Conservation (phyloP, 306 rosid species). For the Pterocarpus santalinus region DNA sequence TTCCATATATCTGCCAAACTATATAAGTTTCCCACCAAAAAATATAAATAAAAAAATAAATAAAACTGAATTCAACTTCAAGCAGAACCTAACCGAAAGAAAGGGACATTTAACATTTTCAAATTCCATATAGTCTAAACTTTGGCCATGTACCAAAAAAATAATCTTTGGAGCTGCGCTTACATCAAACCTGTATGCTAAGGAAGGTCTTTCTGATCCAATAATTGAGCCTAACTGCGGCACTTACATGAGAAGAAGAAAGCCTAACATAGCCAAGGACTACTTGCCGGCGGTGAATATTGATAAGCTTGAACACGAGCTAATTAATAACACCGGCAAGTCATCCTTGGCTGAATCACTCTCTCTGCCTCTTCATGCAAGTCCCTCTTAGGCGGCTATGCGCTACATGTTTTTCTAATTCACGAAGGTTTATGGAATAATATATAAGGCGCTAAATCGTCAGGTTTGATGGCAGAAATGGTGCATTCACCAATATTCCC, state of each 20-base stretch:
- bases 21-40: background rate
- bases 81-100: slow-evolving; percentile 22
- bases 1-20: too few species aligned
- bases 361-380: slow-evolving; percentile 57
- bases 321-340: slow-evolving; percentile 50
- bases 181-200: background rate
- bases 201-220: background rate
- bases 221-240: background rate
- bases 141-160: background rate
- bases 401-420: background rate
- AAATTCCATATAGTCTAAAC: background rate
- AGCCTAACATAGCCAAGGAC: slow-evolving; percentile 54
- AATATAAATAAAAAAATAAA: slow-evolving; percentile 4
- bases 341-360: slow-evolving; percentile 61
- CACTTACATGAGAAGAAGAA: slow-evolving; percentile 55
- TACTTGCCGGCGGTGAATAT: slow-evolving; percentile 48
- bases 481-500: slow-evolving; percentile 40
- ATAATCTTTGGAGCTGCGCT: background rate
- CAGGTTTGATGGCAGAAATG: background rate
- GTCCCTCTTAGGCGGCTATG: slow-evolving; percentile 43
- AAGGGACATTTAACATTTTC: slow-evolving; percentile 32
- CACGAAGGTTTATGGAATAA: slow-evolving; percentile 15
- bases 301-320: background rate
- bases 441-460: background rate
- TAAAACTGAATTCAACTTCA: background rate